Evolutionary conservation across 2,329 filamentous ascomycete genomes (phyloP).

Genomic region (Madurella fahalii): DNA sequence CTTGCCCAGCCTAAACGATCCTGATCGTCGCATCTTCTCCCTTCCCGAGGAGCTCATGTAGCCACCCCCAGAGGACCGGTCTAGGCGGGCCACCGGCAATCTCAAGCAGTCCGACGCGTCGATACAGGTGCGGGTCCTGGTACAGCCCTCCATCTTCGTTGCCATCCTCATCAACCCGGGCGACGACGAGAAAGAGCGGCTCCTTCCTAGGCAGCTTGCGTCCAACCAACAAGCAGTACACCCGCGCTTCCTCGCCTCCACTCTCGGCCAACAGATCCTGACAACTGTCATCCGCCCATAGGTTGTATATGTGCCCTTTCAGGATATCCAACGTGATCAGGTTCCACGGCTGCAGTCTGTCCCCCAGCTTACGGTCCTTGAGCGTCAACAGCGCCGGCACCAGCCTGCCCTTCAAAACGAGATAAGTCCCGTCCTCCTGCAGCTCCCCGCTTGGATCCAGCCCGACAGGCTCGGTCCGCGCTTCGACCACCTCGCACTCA

Average conservation of each 20-base stretch:
- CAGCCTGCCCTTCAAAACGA: slow-evolving; percentile 12
- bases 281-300: slow-evolving; percentile 14
- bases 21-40: slow-evolving; percentile 4
- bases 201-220: slow-evolving; percentile 11
- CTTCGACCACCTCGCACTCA: slow-evolving; percentile 10
- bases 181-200: slow-evolving; percentile 6
- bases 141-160: background rate
- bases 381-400: slow-evolving; percentile 7
- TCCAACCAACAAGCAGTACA: slow-evolving; percentile 4
- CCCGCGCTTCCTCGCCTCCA: background rate
- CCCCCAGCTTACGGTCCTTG: background rate
- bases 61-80: background rate
- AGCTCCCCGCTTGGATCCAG: slow-evolving; percentile 16
- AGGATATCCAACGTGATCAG: slow-evolving; percentile 13
- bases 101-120: slow-evolving; percentile 12
- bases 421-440: slow-evolving; percentile 1
- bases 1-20: background rate
- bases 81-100: slow-evolving; percentile 9
- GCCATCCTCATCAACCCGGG: background rate
- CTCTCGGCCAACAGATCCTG: background rate
- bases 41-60: slow-evolving; percentile 2
- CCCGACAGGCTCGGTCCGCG: slow-evolving; percentile 2
- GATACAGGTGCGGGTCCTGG: slow-evolving; percentile 1
- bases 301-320: slow-evolving; percentile 9
- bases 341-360: slow-evolving; percentile 7